These are phyloP conservation scores for Diaporthe citrichinensis DNA, from an alignment of 2,329 filamentous ascomycete genomes.

Conservation along the genomic window DNA sequence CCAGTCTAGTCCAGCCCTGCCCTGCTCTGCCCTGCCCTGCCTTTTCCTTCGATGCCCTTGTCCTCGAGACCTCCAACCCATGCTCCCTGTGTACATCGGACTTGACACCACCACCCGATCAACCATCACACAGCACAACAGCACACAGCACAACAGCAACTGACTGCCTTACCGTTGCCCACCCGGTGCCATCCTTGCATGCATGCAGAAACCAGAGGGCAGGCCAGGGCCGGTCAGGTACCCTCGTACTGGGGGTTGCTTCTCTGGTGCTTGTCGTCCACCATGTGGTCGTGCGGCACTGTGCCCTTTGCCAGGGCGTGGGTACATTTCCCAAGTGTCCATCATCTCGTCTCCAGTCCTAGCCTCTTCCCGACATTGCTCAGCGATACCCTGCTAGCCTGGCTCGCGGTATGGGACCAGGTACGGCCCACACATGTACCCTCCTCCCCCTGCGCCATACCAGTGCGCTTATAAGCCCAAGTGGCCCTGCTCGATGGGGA, in stretches of 20 bases:
- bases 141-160: neutral
- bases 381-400: conserved; percentile 22
- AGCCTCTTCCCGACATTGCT: conserved; percentile 55
- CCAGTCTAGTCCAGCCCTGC: conserved; percentile 8
- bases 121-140: neutral
- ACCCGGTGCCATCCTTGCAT: conserved; percentile 14
- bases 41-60: neutral
- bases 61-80: conserved; percentile 2
- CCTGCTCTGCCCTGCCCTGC: conserved; percentile 13
- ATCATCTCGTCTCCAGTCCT: conserved; percentile 67
- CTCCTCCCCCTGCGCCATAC: conserved; percentile 26
- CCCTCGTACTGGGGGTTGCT: neutral
- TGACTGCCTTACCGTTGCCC: conserved; percentile 38
- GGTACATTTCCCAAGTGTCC: conserved; percentile 22
- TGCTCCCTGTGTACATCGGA: neutral
- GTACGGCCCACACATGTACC: conserved; percentile 33
- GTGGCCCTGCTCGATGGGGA: conserved; percentile 36
- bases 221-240: conserved; percentile 19
- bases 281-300: conserved; percentile 37
- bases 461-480: conserved; percentile 37
- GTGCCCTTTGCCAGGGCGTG: conserved; percentile 36
- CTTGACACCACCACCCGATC: conserved; percentile 1
- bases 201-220: neutral
- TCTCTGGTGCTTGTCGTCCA: conserved; percentile 10
- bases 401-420: conserved; percentile 16